phyloP scores from a whole-genome alignment of 306 rosid species.

The Lablab purpureus region DNA sequence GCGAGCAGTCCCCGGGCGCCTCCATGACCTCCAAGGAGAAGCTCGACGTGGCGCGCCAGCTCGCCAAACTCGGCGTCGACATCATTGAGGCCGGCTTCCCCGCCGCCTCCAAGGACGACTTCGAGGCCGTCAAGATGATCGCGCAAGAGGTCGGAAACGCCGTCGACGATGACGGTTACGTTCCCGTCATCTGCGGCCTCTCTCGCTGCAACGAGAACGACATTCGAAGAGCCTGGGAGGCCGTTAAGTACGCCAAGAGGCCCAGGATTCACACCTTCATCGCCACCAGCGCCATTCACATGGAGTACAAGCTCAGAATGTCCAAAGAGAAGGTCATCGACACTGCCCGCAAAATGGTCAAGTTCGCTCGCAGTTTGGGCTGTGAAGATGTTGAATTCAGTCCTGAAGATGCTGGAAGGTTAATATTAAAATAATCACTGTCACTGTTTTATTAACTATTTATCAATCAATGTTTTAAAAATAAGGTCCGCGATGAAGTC shows the following conservation, averaged over 20 bases:
- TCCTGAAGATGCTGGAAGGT: slow-evolving; percentile 99
- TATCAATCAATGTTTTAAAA: neutral
- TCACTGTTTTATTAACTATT: neutral
- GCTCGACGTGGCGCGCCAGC: slow-evolving; percentile 86
- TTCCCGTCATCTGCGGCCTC: slow-evolving; percentile 90
- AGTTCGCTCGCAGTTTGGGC: slow-evolving; percentile 84
- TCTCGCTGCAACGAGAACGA: slow-evolving; percentile 88
- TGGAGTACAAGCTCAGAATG: slow-evolving; percentile 86
- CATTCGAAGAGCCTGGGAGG: slow-evolving; percentile 90
- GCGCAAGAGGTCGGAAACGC: slow-evolving; percentile 83
- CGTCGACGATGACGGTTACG: slow-evolving; percentile 71
- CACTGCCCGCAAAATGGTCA: slow-evolving; percentile 79
- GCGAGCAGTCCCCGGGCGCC: slow-evolving; percentile 99
- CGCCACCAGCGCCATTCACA: slow-evolving; percentile 89
- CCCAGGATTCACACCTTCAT: slow-evolving; percentile 91
- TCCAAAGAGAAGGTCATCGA: slow-evolving; percentile 71
- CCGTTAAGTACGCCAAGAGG: slow-evolving; percentile 80
- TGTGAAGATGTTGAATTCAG: slow-evolving; percentile 92
- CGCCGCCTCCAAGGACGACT: slow-evolving; percentile 83
- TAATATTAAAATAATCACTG: too few species aligned
- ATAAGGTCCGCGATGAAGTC: neutral
- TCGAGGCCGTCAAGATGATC: slow-evolving; percentile 77
- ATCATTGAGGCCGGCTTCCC: slow-evolving; percentile 96
- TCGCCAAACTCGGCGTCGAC: slow-evolving; percentile 88
- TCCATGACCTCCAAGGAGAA: slow-evolving; percentile 91